phyloP scores from a whole-genome alignment of 257 asterid genomes.

The Rubia yunnanensis region DNA sequence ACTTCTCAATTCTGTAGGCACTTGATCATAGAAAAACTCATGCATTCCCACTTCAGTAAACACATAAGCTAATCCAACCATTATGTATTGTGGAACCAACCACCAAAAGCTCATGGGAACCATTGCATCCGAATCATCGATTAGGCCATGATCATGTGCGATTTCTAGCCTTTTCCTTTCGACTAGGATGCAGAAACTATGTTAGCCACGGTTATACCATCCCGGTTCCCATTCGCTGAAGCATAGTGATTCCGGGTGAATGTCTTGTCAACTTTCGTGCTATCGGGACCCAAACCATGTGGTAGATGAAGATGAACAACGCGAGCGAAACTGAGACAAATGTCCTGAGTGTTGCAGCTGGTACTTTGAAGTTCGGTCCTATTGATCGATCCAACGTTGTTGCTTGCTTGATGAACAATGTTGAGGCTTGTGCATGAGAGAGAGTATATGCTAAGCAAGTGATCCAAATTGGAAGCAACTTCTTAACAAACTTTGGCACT shows the following conservation, averaged over 20 bases:
- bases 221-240: slow-evolving; percentile 46
- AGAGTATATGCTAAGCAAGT: slow-evolving; percentile 36
- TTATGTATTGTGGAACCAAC: slow-evolving; percentile 41
- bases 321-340: slow-evolving; percentile 26
- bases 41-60: slow-evolving; percentile 37
- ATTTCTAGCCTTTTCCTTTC: slow-evolving; percentile 39
- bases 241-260: slow-evolving; percentile 49
- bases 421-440: slow-evolving; percentile 37
- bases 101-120: slow-evolving; percentile 68
- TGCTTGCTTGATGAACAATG: slow-evolving; percentile 56
- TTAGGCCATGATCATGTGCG: slow-evolving; percentile 31
- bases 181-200: slow-evolving; percentile 45
- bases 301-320: slow-evolving; percentile 36
- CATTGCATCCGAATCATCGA: slow-evolving; percentile 30
- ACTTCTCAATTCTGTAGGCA: slow-evolving; percentile 44
- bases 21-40: slow-evolving; percentile 62
- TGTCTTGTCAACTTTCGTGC: slow-evolving; percentile 32
- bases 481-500: slow-evolving; percentile 24
- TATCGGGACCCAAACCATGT: slow-evolving; percentile 43
- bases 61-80: no score
- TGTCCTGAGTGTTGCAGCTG: slow-evolving; percentile 46
- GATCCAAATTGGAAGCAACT: slow-evolving; percentile 53
- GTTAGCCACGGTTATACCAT: slow-evolving; percentile 28
- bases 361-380: slow-evolving; percentile 30
- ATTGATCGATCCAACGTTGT: slow-evolving; percentile 51